Base-by-base conservation (phyloP, 768 basidiomycete species). In the Macrolepiota fuliginosa region DNA sequence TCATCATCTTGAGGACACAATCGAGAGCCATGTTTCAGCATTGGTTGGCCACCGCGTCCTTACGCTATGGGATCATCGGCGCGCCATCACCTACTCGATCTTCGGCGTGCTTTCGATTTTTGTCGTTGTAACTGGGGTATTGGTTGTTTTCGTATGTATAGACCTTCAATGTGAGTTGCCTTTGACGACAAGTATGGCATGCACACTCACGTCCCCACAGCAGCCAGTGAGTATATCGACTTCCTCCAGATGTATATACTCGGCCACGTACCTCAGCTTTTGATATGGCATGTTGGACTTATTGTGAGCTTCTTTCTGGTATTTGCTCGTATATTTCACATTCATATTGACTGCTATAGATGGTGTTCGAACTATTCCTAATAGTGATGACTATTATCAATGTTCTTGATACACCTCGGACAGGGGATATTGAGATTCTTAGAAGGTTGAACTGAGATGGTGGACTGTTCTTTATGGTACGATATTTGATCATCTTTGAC, bases 51-150 rank as follows among this genome's bases (percentile, higher is more conserved):
- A 61, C 24, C 59, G 42, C 9, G 54, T 61, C 39, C 59, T 53
- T 27, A 54, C 59, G 2, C 25, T 61, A 35, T 61, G 59, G 59
- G 52, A 54, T 4, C 59, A 61, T 32, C 59, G 52, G 13, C 29
- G 51, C 6, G 15, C 29, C 9, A 46, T 61, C 40, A 53, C 13
- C 9, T 40, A n/a, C 3, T 35, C 10, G 12, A 25, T 61, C 1
- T 61, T 45, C 19, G 42, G 42, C 17, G 52, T 47, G 3, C 54
- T 61, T 32, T 10, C 19, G 12, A 7, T 54, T 7, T 42, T 61
- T 24, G 3, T 40, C 15, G 27, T 61, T 12, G 42, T 22, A 25
- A 11, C 50, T 11, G 59, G 39, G 6, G 52, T 54, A 11, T 22
- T 54, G 32, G 32, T 29, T 24, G 59, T n/a, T 0, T 49, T 61